phyloP scores from a whole-genome alignment of 352 stramenopile species.

The Phytopythium cucurbitacearum region DNA sequence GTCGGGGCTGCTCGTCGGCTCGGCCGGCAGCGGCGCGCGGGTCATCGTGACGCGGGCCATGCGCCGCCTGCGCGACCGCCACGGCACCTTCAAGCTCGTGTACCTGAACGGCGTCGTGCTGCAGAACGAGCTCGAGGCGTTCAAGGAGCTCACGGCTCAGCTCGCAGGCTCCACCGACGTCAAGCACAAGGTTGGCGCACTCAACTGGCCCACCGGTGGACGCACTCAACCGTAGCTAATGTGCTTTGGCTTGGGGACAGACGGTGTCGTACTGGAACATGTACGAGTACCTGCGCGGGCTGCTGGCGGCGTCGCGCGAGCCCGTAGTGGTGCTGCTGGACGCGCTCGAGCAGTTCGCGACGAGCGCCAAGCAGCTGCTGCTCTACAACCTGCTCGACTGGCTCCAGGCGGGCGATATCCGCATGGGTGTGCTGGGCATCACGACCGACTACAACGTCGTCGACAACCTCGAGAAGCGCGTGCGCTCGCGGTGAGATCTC shows the following conservation, averaged over 20 bases:
- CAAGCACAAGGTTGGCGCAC: constrained; percentile 47
- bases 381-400: constrained; percentile 86
- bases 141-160: constrained; percentile 77
- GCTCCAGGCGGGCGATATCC: constrained; percentile 74
- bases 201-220: neutral
- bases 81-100: constrained; percentile 48
- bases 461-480: constrained; percentile 77
- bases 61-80: constrained; percentile 32
- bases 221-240: neutral
- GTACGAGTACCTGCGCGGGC: constrained; percentile 73
- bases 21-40: constrained; percentile 38
- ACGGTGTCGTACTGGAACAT: constrained; percentile 77
- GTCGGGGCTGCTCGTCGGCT: constrained; percentile 68
- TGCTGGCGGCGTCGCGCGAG: constrained; percentile 45
- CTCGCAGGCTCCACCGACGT: constrained; percentile 47
- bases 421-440: constrained; percentile 78
- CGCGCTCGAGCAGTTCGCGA: constrained; percentile 72
- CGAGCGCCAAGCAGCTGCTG: constrained; percentile 70
- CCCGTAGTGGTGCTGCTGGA: constrained; percentile 74
- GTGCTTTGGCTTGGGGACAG: constrained; percentile 7
- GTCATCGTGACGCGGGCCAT: constrained; percentile 50
- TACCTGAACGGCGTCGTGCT: constrained; percentile 78
- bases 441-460: constrained; percentile 80
- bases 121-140: constrained; percentile 81
- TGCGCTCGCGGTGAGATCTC: constrained; percentile 52